Evolutionary conservation across 2,329 filamentous ascomycete genomes (phyloP), one percentile per base, ranked within the genome.

Genomic region (Trichoderma sp.): DNA sequence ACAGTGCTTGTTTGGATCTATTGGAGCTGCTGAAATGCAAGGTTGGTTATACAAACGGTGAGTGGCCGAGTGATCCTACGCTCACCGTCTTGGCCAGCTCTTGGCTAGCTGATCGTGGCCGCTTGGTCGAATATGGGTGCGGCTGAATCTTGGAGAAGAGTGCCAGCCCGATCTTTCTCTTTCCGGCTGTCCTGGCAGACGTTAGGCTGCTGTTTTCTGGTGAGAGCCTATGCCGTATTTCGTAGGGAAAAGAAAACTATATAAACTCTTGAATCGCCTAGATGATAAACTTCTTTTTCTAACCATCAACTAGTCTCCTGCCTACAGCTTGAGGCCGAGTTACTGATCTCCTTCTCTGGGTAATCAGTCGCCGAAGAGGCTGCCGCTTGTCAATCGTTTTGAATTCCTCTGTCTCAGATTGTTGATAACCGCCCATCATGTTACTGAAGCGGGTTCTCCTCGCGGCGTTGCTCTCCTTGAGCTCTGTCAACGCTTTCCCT

Each of bases 401-500:
- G 24, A 68, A 49, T 35, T 10, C 8, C 14, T 19, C 55, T 43
- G 19, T 47, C 29, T 24, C n/a, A 55, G 19, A 47, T 43, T n/a
- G 21, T 43, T 43, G 19, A 21, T 31, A 60, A 57, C 29, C 27
- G 43, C 56, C 57, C 31, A 67, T 49, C 57, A 71, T 71, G 69
- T 43, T 64, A 43, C 55, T 71, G 33, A 55, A 69, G n/a, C 59
- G 53, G 47, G 27, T 70, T 67, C 59, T 71, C 21, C 43, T 69
- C 27, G 40, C 67, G 29, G 33, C 67, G 6, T 10, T 69, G 29
- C 53, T 71, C 27, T 60, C 67, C n/a, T 47, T 71, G 52, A 63
- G 53, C 66, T 69, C 69, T 8, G 67, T 71, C 35, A 69, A 40
- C 52, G 69, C 69, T 31, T 56, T 71, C 31, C 69, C 69, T 5